Percentiles rank a stretch among this genome's conserved stretches.
Evolutionary conservation across 2,329 filamentous ascomycete genomes (phyloP).

Genomic region (Curvularia lunata): DNA sequence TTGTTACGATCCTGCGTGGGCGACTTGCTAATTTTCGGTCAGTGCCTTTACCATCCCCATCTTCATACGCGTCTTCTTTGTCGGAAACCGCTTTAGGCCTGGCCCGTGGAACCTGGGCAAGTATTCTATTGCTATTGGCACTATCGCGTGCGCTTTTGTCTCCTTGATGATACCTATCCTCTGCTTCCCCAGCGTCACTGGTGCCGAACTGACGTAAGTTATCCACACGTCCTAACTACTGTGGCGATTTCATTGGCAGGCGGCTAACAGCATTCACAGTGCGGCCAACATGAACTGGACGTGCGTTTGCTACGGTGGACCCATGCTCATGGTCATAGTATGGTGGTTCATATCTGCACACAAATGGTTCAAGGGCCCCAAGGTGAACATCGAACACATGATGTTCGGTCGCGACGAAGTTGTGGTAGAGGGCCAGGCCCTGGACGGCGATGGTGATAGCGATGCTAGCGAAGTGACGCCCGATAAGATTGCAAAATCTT

Average conservation of each 20-base stretch:
- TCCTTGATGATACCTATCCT: constrained; percentile 71
- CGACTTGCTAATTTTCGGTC: not conserved
- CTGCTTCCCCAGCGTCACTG: constrained; percentile 66
- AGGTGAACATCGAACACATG: constrained; percentile 68
- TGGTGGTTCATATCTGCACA: constrained; percentile 70
- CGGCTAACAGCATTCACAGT: constrained; percentile 37
- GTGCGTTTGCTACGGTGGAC: constrained; percentile 68
- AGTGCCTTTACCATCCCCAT: constrained; percentile 63
- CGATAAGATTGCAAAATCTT: constrained; percentile 10
- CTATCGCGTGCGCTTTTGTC: constrained; percentile 65
- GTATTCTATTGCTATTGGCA: constrained; percentile 64
- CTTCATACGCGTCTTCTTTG: constrained; percentile 65
- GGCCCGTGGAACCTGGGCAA: constrained; percentile 73
- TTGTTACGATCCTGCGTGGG: not conserved
- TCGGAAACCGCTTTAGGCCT: constrained; percentile 67
- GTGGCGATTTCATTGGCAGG: not conserved
- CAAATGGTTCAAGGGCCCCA: constrained; percentile 74
- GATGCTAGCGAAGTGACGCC: constrained; percentile 8
- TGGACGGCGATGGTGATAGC: constrained; percentile 11
- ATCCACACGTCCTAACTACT: not conserved
- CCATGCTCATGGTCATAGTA: constrained; percentile 64
- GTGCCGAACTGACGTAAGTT: constrained; percentile 59
- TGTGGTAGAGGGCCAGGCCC: constrained; percentile 46
- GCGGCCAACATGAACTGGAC: constrained; percentile 71
- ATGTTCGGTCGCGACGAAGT: constrained; percentile 53